Base-by-base conservation (phyloP, 2,329 filamentous ascomycete genomes). In the Trematosphaeria pertusa region DNA sequence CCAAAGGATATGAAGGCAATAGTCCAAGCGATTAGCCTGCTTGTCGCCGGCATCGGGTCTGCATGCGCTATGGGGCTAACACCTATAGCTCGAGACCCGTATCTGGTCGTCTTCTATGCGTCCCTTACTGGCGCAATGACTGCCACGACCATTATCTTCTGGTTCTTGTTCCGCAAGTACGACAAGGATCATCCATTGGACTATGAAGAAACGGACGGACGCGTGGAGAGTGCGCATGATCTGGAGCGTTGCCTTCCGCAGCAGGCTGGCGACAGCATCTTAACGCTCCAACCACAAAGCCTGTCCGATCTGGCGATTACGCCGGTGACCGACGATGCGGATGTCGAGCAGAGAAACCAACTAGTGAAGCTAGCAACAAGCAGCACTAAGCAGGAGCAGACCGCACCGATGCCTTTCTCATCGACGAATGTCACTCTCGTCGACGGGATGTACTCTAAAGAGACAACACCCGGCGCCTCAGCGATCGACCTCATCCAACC, bases 1-100 rank as follows among this genome's bases (percentile, higher is more conserved):
- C 76, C 76, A 0, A 67, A 68, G 22, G 63, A 68, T 10, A 78
- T 78, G 73, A 70, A 68, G 30, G 63, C 58, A 3, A 54, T 73
- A 10, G 66, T 73, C 3, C 70, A 73, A 44, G 65, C 70, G 1
- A 60, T 72, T 22, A 65, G 56, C 31, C 57, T 70, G 22, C 52
- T 73, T 7, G 56, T 67, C 2, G 68, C 61, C 5, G 67, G 64
- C 1, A 33, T 71, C 4, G 69, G 67, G 1, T 69, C 65, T 5
- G 55, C 54, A 1, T 39, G 62, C 5, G 70, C 68, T 1, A 58
- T 73, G 55, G 62, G 59, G 0, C 43, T 71, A 4, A 63, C 65
- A n/a, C 54, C 64, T 11, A 57, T 62, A 12, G 61, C 67, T 1
- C 61, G 43, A 8, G 65, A 71, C 44, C 67, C 67, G 1, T 46